Evolutionary conservation across 1,139 yeast genomes (phyloP).

Genomic region (Saccharomyces pastorianus): DNA sequence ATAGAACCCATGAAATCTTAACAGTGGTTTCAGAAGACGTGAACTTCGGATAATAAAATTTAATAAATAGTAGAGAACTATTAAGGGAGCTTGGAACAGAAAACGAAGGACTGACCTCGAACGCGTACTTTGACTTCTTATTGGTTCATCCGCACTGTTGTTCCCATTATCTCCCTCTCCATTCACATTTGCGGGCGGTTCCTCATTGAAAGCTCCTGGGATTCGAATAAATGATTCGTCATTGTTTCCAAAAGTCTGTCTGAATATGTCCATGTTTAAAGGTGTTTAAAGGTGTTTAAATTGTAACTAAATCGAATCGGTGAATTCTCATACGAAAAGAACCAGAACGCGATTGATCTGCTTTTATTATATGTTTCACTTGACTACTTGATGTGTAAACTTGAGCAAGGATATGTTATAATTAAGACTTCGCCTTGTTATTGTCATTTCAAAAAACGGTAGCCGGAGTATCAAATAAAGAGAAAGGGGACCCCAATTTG

Average conservation of each 20-base stretch:
- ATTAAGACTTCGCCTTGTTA: background rate
- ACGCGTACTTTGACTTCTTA: background rate
- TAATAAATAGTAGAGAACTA: constrained; percentile 17
- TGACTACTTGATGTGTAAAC: too few relatives aligned
- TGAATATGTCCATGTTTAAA: constrained; percentile 15
- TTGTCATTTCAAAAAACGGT: background rate
- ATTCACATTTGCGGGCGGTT: background rate
- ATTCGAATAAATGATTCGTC: constrained; percentile 12
- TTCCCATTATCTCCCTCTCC: background rate
- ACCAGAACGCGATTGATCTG: too few relatives aligned
- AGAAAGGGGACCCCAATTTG: background rate
- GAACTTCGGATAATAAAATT: constrained; percentile 10
- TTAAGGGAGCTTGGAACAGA: constrained; percentile 16
- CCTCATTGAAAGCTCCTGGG: constrained; percentile 14
- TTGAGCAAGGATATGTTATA: background rate
- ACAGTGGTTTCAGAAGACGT: constrained; percentile 17
- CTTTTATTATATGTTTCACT: background rate
- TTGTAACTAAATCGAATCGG: background rate
- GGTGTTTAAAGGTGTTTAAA: constrained; percentile 9
- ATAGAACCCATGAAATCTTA: constrained; percentile 20
- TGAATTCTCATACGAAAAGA: too few relatives aligned
- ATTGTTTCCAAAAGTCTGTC: constrained; percentile 11
- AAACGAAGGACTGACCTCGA: background rate
- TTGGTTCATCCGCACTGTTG: background rate
- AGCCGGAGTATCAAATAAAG: background rate